Conservation (phyloP, 805 yeast genomes). For the Sungouiella blattae region DNA sequence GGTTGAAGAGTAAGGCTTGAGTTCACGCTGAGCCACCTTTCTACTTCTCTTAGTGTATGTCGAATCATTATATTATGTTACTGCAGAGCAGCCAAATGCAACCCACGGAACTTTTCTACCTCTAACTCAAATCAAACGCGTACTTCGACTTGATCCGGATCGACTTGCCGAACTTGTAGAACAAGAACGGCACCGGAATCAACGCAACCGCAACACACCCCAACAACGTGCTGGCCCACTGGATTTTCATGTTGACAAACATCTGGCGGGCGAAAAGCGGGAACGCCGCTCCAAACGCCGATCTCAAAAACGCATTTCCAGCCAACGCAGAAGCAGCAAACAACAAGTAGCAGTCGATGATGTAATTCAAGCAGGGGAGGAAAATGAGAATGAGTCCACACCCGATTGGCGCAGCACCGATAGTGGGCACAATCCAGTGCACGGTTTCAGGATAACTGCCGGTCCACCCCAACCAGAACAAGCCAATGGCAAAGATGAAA, state of each 20-base stretch:
- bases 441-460: slow-evolving; percentile 16
- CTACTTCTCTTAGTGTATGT: no score
- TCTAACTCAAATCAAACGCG: slow-evolving; percentile 10
- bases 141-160: slow-evolving; percentile 57
- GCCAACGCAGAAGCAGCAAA: slow-evolving; percentile 61
- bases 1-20: no score
- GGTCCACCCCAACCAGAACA: slow-evolving; percentile 21
- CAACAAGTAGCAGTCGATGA: slow-evolving; percentile 63
- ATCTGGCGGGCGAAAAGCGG: slow-evolving; percentile 70
- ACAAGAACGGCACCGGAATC: slow-evolving; percentile 67
- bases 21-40: no score
- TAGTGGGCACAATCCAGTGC: slow-evolving; percentile 50
- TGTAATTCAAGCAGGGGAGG: slow-evolving; percentile 65
- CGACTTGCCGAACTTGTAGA: slow-evolving; percentile 43
- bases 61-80: no score
- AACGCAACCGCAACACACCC: slow-evolving; percentile 58
- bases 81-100: no score
- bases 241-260: slow-evolving; percentile 64
- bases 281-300: slow-evolving; percentile 60
- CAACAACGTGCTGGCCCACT: slow-evolving; percentile 76
- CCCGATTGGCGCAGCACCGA: slow-evolving; percentile 60
- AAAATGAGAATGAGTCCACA: slow-evolving; percentile 54
- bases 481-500: slow-evolving; percentile 12
- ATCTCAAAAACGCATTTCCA: slow-evolving; percentile 61
- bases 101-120: no score